phyloP scores from a whole-genome alignment of 2,329 filamentous ascomycete genomes.

The Pochonia chlamydosporia region DNA sequence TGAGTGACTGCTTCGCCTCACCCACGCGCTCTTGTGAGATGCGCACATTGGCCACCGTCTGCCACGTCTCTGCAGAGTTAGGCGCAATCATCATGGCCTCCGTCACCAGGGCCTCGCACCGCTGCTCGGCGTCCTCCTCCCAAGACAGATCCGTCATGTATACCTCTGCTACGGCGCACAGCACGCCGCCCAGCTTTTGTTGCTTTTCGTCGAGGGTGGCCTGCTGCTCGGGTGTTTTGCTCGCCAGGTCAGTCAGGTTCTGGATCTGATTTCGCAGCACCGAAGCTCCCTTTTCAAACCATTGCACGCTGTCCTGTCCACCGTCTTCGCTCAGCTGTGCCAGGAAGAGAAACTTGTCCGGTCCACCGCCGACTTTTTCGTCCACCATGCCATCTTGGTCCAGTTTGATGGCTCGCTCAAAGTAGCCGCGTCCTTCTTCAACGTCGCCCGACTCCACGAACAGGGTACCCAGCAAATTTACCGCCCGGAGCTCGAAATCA shows the following conservation, averaged over 20 bases:
- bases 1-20: slow-evolving; percentile 75
- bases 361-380: slow-evolving; percentile 70
- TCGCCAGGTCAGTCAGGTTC: slow-evolving; percentile 44
- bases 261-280: slow-evolving; percentile 69
- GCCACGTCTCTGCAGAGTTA: slow-evolving; percentile 79
- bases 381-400: slow-evolving; percentile 69
- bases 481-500: slow-evolving; percentile 54
- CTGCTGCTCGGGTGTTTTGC: slow-evolving; percentile 34
- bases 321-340: slow-evolving; percentile 79
- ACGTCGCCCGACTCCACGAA: slow-evolving; percentile 77
- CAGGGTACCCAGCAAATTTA: slow-evolving; percentile 77
- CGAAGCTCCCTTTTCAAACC: slow-evolving; percentile 66
- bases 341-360: slow-evolving; percentile 92
- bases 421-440: slow-evolving; percentile 66
- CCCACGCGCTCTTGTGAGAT: slow-evolving; percentile 78
- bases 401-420: slow-evolving; percentile 65
- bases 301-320: slow-evolving; percentile 57
- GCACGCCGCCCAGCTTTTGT: slow-evolving; percentile 77
- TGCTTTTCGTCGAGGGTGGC: slow-evolving; percentile 59
- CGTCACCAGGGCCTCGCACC: slow-evolving; percentile 83
- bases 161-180: slow-evolving; percentile 91
- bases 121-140: slow-evolving; percentile 84
- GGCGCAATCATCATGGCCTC: slow-evolving; percentile 85
- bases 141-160: slow-evolving; percentile 98
- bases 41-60: slow-evolving; percentile 88